Base-by-base conservation (phyloP, 345 rosid species). In the Populus nigra region DNA sequence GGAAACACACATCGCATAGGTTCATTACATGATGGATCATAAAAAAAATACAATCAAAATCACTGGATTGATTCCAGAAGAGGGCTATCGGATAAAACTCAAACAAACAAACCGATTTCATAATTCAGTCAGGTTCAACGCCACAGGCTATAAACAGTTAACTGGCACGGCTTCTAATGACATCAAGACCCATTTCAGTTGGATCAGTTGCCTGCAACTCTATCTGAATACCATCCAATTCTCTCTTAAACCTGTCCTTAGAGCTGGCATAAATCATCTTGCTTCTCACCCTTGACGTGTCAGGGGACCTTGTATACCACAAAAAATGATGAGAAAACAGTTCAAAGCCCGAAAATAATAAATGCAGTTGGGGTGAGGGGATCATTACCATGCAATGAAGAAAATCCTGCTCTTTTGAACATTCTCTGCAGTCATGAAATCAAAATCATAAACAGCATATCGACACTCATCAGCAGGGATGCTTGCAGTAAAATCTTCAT, bases 251-350 rank as follows among this genome's bases (percentile, higher is more conserved):
- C 33, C 85, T 76, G 78, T 83, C 85, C 77, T 83, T 83, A 36
- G 85, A 83, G 73, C 84, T 83, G 41, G 86, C 86, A 35, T 83
- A 83, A 50, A 83, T 83, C 86, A 83, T 83, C 83, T 83, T 83
- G 83, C 81, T 83, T 71, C 86, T 65, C 27, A 83, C 86, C 76
- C 79, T 80, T 36, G 86, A 41, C 31, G 79, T 83, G 65, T 83
- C 86, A 12, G 86, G 86, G 29, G 75, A 83, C 86, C 86, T 83
- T 65, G 53, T 10, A 59, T 9, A 33, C 22, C 66, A 72, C 25
- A 16, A 69, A 33, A 71, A 27, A 35, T 25, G 5, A 23, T 5
- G 57, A 23, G 29, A 8, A 10, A 31, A 50, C 7, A 63, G 17
- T 20, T 1, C 57, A 65, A 41, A 49, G 29, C 27, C 29, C 25